Conservation (phyloP, 73 alveolate species). For the Paramecium sexaurelia region DNA sequence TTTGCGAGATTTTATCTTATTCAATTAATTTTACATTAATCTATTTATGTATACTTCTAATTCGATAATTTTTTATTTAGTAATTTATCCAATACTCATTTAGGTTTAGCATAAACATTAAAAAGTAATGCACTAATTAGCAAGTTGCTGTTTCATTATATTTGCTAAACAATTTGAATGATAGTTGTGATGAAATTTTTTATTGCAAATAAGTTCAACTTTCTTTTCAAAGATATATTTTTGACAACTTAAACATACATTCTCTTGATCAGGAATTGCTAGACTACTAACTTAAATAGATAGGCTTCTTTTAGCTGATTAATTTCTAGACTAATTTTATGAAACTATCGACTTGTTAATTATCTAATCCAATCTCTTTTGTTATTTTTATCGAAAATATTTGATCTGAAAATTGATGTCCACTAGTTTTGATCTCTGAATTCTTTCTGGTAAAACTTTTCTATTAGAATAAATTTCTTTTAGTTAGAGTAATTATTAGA, state of each 20-base stretch:
- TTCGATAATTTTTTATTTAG: background rate
- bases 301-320: background rate
- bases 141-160: background rate
- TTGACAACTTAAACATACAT: background rate
- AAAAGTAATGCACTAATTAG: background rate
- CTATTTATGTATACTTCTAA: background rate
- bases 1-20: background rate
- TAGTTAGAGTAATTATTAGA: background rate
- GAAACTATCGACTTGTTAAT: background rate
- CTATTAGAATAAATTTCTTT: background rate
- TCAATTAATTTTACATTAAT: background rate
- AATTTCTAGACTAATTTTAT: background rate
- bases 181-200: background rate
- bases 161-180: conserved; percentile 6
- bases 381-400: background rate
- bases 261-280: background rate
- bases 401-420: background rate
- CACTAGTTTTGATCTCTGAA: background rate
- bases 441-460: background rate
- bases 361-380: background rate
- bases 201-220: background rate
- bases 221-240: conserved; percentile 3
- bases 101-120: background rate
- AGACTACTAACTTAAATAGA: background rate
- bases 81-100: background rate